These are phyloP conservation scores for Narthecium ossifragum DNA, from an alignment of 106 monocot species.

Conservation along the genomic window DNA sequence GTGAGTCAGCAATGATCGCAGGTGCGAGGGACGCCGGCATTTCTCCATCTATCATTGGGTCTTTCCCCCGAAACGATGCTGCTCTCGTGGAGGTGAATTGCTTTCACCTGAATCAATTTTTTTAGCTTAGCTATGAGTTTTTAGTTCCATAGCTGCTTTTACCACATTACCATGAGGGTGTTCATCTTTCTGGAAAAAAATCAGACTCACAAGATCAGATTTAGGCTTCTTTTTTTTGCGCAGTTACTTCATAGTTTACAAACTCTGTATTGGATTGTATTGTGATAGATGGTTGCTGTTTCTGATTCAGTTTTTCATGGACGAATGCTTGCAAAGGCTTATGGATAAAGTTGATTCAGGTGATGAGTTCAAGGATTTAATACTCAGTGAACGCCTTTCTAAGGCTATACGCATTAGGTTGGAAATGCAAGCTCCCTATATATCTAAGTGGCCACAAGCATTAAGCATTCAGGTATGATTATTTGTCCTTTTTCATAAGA, in stretches of 20 bases:
- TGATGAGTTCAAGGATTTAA: conserved; percentile 44
- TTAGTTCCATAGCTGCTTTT: too few species aligned
- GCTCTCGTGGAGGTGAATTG: conserved; percentile 42
- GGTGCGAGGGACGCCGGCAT: conserved; percentile 81
- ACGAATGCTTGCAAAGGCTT: conserved; percentile 79
- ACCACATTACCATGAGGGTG: too few species aligned
- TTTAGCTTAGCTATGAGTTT: too few species aligned
- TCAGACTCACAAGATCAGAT: too few species aligned
- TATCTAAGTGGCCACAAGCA: conserved; percentile 96
- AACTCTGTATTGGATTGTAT: too few species aligned
- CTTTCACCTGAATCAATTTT: neutral
- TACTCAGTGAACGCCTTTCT: conserved; percentile 72
- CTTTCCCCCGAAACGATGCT: conserved; percentile 60
- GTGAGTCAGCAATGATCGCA: conserved; percentile 55
- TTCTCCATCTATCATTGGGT: conserved; percentile 75
- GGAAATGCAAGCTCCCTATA: conserved; percentile 85
- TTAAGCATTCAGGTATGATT: conserved; percentile 82
- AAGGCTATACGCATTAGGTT: conserved; percentile 65
- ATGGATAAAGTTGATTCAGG: conserved; percentile 65
- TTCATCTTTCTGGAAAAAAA: too few species aligned
- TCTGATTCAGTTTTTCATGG: conserved; percentile 99
- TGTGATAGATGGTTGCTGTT: too few species aligned
- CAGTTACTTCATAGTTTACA: too few species aligned
- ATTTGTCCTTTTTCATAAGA: neutral
- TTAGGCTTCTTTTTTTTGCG: too few species aligned